Percentiles rank a stretch among this genome's conserved stretches.
Conservation (phyloP, 2,329 filamentous ascomycete genomes). For the Aspergillus pseudoglaucus region DNA sequence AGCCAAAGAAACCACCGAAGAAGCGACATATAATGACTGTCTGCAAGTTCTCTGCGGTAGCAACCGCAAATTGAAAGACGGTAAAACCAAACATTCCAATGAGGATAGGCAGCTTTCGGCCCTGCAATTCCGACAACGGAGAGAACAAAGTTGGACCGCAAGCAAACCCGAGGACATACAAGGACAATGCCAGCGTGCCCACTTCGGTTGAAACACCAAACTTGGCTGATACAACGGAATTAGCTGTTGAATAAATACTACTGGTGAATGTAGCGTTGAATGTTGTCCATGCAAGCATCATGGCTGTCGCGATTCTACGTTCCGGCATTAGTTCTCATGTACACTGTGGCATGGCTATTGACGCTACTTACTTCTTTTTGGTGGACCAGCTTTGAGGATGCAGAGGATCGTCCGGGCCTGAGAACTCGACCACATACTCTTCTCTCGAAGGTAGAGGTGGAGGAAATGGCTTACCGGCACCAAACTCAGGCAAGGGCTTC, state of each 20-base stretch:
- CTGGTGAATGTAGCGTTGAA: constrained; percentile 48
- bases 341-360: neutral
- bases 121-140: constrained; percentile 53
- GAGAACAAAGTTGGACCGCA: constrained; percentile 53
- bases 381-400: constrained; percentile 85
- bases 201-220: constrained; percentile 51
- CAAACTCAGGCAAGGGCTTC: constrained; percentile 38
- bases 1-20: constrained; percentile 48
- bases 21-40: constrained; percentile 40
- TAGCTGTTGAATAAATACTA: constrained; percentile 68
- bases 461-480: constrained; percentile 53
- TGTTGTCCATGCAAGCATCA: constrained; percentile 43
- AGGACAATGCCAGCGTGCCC: constrained; percentile 33
- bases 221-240: constrained; percentile 47
- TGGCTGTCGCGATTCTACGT: constrained; percentile 18
- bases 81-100: constrained; percentile 33
- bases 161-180: constrained; percentile 44
- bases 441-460: constrained; percentile 50
- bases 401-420: constrained; percentile 72
- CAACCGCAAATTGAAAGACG: constrained; percentile 39
- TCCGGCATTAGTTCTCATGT: constrained; percentile 2
- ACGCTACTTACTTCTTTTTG: constrained; percentile 60
- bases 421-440: constrained; percentile 65
- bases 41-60: constrained; percentile 31
- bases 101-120: constrained; percentile 46